These are phyloP conservation scores for Ilex asprella DNA, from an alignment of 257 asterid genomes.

Conservation along the genomic window DNA sequence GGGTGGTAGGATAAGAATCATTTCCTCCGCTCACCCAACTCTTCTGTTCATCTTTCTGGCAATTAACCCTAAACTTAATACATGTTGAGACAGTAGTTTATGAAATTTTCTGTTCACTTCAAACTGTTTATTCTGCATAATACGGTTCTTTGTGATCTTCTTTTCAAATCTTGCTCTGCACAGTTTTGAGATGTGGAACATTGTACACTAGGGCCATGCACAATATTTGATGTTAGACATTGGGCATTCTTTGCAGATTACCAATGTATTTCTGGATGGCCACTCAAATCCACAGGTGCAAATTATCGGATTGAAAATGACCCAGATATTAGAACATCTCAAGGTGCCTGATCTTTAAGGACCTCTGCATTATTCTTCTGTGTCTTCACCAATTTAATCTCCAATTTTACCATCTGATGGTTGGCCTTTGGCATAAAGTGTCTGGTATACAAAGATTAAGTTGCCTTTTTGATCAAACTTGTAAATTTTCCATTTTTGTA, in stretches of 20 bases:
- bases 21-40: too few relatives aligned
- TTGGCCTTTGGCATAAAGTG: too few relatives aligned
- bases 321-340: constrained; percentile 38
- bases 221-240: background rate
- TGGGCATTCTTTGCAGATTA: constrained; percentile 44
- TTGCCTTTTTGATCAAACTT: too few relatives aligned
- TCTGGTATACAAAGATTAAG: too few relatives aligned
- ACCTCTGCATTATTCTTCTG: constrained; percentile 44
- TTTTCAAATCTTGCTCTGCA: background rate
- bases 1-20: too few relatives aligned
- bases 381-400: background rate
- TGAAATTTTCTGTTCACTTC: background rate
- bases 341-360: constrained; percentile 50
- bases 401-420: too few relatives aligned
- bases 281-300: constrained; percentile 67
- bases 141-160: background rate
- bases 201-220: background rate
- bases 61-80: too few relatives aligned
- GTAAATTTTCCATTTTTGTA: too few relatives aligned
- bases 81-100: background rate
- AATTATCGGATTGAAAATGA: constrained; percentile 66
- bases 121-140: background rate
- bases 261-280: constrained; percentile 61
- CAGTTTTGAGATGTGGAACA: background rate
- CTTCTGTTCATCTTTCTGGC: too few relatives aligned